Base-by-base conservation (phyloP, 768 basidiomycete genomes). In the Suillus cothurnatus region DNA sequence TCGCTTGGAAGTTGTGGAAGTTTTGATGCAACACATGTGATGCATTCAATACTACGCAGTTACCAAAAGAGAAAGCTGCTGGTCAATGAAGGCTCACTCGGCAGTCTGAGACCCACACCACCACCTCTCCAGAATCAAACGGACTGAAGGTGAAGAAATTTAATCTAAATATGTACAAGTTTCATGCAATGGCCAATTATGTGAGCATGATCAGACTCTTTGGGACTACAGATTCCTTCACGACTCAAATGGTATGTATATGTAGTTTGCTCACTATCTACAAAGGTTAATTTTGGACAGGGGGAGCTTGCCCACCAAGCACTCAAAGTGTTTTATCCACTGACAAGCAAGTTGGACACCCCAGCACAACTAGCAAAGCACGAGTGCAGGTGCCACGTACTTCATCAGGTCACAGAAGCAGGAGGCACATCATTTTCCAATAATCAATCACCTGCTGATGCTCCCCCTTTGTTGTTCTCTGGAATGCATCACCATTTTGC, bases 291-390 rank as follows among this genome's bases (percentile, higher is more conserved):
- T n/a, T n/a, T n/a, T n/a, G n/a, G n/a, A n/a, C n/a, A 43, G 41
- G 41, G 41, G 9, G 41, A 43, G 41, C 41, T 43, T 7, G 41
- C 19, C 8, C 81, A 84, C 61, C 63, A 71, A 1, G 64, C 50
- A 0, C 66, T 77, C 23, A 84, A 85, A 66, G 69, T 66, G 0
- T 64, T 77, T 17, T 84, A 81, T 62, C 63, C 63, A 1, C 53
- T n/a, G 4, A 47, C 45, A 11, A 47, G 12, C 45, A 47, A 47
- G 45, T 2, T 9, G 5, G 45, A 47, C 9, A 47, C n/a, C 3
- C 45, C n/a, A 1, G 4, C 4, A 0, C 45, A 47, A 11, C 11
- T 47, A 3, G 45, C 45, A 4, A 47, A 11, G 2, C 45, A 47
- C 3, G n/a, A 47, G n/a, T 2, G 21, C 0, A 0, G 43, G 1